Conservation (phyloP, 2,329 filamentous ascomycete species). For the Fusarium sp. region DNA sequence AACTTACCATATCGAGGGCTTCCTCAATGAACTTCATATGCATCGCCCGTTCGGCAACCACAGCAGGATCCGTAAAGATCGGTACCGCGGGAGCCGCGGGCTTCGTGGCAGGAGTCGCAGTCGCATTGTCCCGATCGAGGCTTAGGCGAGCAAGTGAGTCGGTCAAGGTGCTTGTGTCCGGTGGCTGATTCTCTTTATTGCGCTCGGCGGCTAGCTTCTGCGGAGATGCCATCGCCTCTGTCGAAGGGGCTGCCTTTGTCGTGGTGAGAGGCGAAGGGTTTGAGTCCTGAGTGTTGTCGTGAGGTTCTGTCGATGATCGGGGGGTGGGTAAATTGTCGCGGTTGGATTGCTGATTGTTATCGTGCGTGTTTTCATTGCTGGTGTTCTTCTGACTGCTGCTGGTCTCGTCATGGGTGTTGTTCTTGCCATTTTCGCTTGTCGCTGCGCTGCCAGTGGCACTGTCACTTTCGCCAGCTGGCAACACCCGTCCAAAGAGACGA, state of each 20-base stretch:
- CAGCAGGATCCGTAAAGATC: conserved; percentile 44
- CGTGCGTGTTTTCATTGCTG: conserved; percentile 2
- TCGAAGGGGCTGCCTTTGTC: background rate
- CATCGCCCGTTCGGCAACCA: conserved; percentile 49
- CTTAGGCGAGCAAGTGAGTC: conserved; percentile 35
- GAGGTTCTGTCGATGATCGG: background rate
- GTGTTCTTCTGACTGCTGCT: conserved; percentile 10
- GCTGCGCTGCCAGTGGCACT: conserved; percentile 19
- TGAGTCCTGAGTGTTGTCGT: background rate
- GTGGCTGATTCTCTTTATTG: conserved; percentile 50
- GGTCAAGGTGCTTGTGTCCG: conserved; percentile 10
- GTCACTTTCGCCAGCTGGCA: conserved; percentile 40
- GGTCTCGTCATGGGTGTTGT: conserved; percentile 17
- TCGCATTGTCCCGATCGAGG: conserved; percentile 18
- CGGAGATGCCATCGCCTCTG: conserved; percentile 38
- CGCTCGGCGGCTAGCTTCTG: conserved; percentile 5
- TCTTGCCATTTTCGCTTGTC: conserved; percentile 31
- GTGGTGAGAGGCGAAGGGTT: background rate
- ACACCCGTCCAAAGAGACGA: conserved; percentile 46
- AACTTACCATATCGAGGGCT: conserved; percentile 85
- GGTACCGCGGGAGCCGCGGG: background rate
- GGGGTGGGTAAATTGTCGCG: background rate
- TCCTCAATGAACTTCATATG: conserved; percentile 79
- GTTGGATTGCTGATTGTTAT: conserved; percentile 8
- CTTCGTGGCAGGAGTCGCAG: conserved; percentile 1